Evolutionary conservation across 257 asterid genomes (phyloP).

Genomic region (Petrea volubilis): DNA sequence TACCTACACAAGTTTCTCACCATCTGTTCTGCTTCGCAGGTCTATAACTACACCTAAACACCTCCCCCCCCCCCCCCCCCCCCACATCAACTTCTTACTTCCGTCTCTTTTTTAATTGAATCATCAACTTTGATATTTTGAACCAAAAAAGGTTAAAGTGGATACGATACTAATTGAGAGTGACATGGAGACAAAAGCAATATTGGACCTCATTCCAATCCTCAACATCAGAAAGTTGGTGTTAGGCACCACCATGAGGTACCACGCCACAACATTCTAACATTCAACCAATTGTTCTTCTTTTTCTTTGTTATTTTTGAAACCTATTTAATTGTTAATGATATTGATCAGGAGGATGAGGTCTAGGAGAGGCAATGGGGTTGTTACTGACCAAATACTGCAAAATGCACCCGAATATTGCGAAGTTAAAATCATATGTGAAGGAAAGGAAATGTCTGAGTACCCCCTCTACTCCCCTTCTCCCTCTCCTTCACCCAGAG

Average conservation of each 20-base stretch:
- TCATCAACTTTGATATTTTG: not conserved
- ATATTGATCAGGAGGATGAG: slow-evolving; percentile 41
- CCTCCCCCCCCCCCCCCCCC: too few relatives aligned
- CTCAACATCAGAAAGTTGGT: slow-evolving; percentile 57
- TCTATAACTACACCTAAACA: slow-evolving; percentile 6
- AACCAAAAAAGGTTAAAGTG: slow-evolving; percentile 43
- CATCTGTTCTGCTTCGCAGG: slow-evolving; percentile 46
- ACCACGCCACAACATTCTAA: not conserved
- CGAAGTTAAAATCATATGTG: slow-evolving; percentile 57
- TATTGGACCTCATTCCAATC: slow-evolving; percentile 62
- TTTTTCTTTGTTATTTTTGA: not conserved
- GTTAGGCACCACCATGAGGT: slow-evolving; percentile 50
- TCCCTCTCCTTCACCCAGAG: slow-evolving; percentile 35
- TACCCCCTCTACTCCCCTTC: slow-evolving; percentile 16
- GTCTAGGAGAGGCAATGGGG: slow-evolving; percentile 39
- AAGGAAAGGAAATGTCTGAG: slow-evolving; percentile 51
- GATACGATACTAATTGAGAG: slow-evolving; percentile 65
- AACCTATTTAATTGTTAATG: not conserved
- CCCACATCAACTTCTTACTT: not conserved
- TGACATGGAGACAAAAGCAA: slow-evolving; percentile 56
- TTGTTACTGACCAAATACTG: slow-evolving; percentile 39
- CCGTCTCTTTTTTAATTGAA: not conserved
- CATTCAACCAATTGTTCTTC: not conserved
- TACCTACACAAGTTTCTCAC: slow-evolving; percentile 40
- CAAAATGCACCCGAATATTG: slow-evolving; percentile 53